Percentiles rank a stretch among this genome's conserved stretches.
Conservation (phyloP, 75 land plant genomes). For the Azolla pinnata region DNA sequence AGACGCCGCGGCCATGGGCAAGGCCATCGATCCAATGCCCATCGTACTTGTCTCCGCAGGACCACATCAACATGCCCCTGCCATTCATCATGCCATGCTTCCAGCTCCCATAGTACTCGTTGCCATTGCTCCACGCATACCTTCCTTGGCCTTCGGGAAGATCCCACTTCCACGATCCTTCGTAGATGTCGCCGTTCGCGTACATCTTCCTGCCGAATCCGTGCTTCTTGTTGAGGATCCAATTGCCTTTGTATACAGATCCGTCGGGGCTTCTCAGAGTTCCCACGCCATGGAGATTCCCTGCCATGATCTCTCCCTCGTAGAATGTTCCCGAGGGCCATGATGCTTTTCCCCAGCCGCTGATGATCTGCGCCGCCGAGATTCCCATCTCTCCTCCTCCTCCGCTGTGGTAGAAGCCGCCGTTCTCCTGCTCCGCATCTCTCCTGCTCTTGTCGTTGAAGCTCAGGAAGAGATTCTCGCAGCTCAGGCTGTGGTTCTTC, state of each 20-base stretch:
- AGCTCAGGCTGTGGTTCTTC: too few species aligned
- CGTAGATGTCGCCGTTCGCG: slow-evolving; percentile 86
- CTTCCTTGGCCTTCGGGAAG: slow-evolving; percentile 74
- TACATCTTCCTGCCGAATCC: slow-evolving; percentile 70
- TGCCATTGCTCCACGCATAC: slow-evolving; percentile 74
- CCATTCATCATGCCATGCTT: slow-evolving; percentile 89
- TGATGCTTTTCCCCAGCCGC: slow-evolving; percentile 58
- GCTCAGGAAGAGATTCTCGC: too few species aligned
- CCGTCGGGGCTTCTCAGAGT: slow-evolving; percentile 47
- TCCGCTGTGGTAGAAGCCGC: too few species aligned
- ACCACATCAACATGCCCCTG: slow-evolving; percentile 83
- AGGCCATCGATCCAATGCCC: slow-evolving; percentile 83
- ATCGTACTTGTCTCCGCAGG: slow-evolving; percentile 73
- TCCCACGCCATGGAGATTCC: slow-evolving; percentile 83
- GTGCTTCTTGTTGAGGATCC: slow-evolving; percentile 81
- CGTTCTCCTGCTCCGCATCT: too few species aligned
- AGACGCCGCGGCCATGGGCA: slow-evolving; percentile 90
- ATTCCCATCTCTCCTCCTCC: too few species aligned
- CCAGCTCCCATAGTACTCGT: slow-evolving; percentile 80
- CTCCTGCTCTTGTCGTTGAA: too few species aligned
- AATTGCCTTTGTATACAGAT: slow-evolving; percentile 65
- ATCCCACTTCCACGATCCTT: slow-evolving; percentile 91
- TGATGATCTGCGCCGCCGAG: too few species aligned
- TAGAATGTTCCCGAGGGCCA: slow-evolving; percentile 81
- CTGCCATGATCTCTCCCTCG: slow-evolving; percentile 85